Conservation (phyloP, 768 basidiomycete species). For the Rubroboletus satanas region DNA sequence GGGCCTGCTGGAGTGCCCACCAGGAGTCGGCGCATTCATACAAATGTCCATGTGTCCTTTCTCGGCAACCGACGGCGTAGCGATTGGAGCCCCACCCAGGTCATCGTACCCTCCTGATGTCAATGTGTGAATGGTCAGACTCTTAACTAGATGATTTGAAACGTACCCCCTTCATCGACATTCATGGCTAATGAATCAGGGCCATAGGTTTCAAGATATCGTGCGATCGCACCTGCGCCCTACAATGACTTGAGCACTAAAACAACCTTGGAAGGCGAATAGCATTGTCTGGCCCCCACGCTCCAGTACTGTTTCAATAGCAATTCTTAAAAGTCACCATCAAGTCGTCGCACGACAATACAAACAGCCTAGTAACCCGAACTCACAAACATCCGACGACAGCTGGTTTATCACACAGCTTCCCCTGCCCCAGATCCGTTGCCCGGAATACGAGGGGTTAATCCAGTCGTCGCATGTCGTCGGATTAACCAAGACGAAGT, state of each 20-base stretch:
- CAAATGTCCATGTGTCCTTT: conserved; percentile 44
- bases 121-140: not conserved
- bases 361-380: not conserved
- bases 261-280: not conserved
- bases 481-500: conserved; percentile 50
- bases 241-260: conserved; percentile 10
- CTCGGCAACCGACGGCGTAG: conserved; percentile 33
- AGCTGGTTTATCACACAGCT: conserved; percentile 40
- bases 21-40: conserved; percentile 42
- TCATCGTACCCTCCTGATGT: conserved; percentile 28
- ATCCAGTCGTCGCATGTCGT: conserved; percentile 44
- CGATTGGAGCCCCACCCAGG: conserved; percentile 30
- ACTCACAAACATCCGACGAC: conserved; percentile 35
- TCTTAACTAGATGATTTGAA: not conserved
- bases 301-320: conserved; percentile 33
- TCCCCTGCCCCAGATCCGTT: conserved; percentile 48
- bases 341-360: not conserved
- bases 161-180: conserved; percentile 56
- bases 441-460: conserved; percentile 47
- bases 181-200: conserved; percentile 47
- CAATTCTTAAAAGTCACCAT: conserved; percentile 15
- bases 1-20: conserved; percentile 55
- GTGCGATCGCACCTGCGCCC: conserved; percentile 40
- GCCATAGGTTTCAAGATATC: conserved; percentile 42
- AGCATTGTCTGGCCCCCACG: conserved; percentile 37